These are phyloP conservation scores for Geoglossum glabrum DNA, from an alignment of 495 filamentous ascomycete species.

Conservation along the genomic window DNA sequence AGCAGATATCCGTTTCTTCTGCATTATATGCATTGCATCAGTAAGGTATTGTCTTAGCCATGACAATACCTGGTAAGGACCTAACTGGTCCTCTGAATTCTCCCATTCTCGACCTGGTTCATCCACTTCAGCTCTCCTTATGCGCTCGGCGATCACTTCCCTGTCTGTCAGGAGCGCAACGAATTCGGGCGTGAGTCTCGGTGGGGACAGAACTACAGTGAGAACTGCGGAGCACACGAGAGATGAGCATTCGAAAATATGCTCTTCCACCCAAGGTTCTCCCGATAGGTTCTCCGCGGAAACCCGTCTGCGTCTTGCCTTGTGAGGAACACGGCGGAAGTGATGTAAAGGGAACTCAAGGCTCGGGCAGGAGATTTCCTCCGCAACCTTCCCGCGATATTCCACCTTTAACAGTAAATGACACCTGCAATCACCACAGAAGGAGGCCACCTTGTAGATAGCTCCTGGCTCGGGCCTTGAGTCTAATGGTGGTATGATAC, in stretches of 20 bases:
- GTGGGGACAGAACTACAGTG: constrained; percentile 8
- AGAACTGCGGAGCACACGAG: constrained; percentile 32
- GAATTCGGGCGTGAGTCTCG: constrained; percentile 10
- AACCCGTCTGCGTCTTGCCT: constrained; percentile 6
- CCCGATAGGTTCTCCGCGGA: background rate
- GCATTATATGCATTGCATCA: constrained; percentile 29
- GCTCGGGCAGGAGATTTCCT: constrained; percentile 15
- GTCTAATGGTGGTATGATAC: constrained; percentile 22
- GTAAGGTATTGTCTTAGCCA: constrained; percentile 40
- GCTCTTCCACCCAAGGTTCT: constrained; percentile 13
- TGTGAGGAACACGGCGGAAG: constrained; percentile 29
- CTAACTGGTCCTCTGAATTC: constrained; percentile 31
- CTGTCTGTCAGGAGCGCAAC: constrained; percentile 36
- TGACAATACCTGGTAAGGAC: constrained; percentile 28
- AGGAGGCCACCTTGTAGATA: constrained; percentile 29
- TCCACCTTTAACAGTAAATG: constrained; percentile 33
- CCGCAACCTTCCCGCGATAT: constrained; percentile 12
- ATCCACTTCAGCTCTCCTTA: constrained; percentile 19
- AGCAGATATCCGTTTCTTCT: constrained; percentile 35
- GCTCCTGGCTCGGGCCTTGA: constrained; percentile 19
- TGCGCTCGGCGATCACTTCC: constrained; percentile 29
- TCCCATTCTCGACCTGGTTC: constrained; percentile 28
- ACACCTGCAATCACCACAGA: constrained; percentile 34
- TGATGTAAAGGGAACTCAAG: constrained; percentile 20
- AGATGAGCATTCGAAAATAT: constrained; percentile 39